Base-by-base conservation (phyloP, 495 filamentous ascomycete genomes). In the Penicillium waksmanii region DNA sequence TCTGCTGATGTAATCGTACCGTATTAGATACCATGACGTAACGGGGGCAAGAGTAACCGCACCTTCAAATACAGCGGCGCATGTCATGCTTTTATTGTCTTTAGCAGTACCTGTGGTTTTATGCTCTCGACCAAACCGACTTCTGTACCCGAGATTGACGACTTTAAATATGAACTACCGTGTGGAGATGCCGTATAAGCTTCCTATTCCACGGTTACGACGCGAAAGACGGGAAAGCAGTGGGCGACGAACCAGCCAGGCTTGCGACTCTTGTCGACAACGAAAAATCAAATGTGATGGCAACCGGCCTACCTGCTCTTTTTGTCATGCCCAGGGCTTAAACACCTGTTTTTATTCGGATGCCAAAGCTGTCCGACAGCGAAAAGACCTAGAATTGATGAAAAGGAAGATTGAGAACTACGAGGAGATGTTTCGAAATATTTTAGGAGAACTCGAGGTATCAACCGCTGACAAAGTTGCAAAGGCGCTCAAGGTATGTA, bases 181-280 rank as follows among this genome's bases (percentile, higher is more conserved):
- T 38, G 11, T n/a, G 36, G 15, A 38, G 36, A 38, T n/a, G 36
- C 36, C 36, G 11, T 12, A 38, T 38, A 38, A 38, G 15, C 36
- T 38, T 38, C 36, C 36, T 38, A 38, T 38, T 38, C 12, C 36
- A 13, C 36, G 36, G 12, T 38, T 38, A 38, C 36, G 36, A 38
- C 36, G 36, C 15, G 36, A 38, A 38, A 38, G 36, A 38, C 36
- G 15, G 36, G 36, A 38, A 38, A 38, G 36, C 36, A n/a, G 36
- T 38, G 36, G 36, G 36, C 36, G 36, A 38, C 36, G 36, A 38
- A 38, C 36, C 15, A 38, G 36, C 15, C 36, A 79, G 56, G 88
- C 88, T 11, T 91, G 88, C 63, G 88, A 87, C 80, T 85, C 87
- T 15, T 91, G 88, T 71, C 73, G 86, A 34, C 82, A 86, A 62